These are phyloP conservation scores for Amaranthus hypochondriacus DNA, from an alignment of 148 eudicot species.

Conservation along the genomic window DNA sequence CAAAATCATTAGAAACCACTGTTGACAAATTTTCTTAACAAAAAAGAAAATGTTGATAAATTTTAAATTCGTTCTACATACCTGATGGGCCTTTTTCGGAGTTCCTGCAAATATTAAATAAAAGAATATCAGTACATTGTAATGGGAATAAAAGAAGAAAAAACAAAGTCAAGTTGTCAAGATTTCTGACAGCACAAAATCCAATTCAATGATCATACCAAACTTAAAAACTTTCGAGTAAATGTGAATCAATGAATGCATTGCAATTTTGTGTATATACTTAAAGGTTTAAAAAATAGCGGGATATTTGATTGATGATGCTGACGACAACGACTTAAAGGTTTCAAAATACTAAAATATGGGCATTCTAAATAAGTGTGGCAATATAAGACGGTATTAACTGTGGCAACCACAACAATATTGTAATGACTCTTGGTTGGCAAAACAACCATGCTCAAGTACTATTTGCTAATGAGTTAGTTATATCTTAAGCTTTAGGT, in stretches of 20 bases:
- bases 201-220: too few relatives aligned
- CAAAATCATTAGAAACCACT: too few relatives aligned
- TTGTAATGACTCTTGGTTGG: constrained; percentile 72
- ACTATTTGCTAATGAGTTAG: too few relatives aligned
- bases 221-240: too few relatives aligned
- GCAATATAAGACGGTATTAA: constrained; percentile 33
- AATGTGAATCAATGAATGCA: too few relatives aligned
- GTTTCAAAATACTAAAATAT: too few relatives aligned
- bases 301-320: too few relatives aligned
- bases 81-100: constrained; percentile 88
- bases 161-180: neutral
- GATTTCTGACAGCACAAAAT: too few relatives aligned
- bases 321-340: too few relatives aligned
- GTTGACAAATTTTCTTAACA: neutral
- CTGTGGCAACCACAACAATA: constrained; percentile 79
- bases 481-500: too few relatives aligned
- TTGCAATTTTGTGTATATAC: neutral
- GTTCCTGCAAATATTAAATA: constrained; percentile 52
- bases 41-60: neutral
- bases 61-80: constrained; percentile 27
- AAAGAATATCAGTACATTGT: constrained; percentile 18
- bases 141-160: neutral
- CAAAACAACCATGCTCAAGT: too few relatives aligned
- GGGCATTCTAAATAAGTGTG: neutral
- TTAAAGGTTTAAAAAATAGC: neutral